These are phyloP conservation scores for Colletotrichum spinosum DNA, from an alignment of 2,329 filamentous ascomycete species.

Conservation along the genomic window DNA sequence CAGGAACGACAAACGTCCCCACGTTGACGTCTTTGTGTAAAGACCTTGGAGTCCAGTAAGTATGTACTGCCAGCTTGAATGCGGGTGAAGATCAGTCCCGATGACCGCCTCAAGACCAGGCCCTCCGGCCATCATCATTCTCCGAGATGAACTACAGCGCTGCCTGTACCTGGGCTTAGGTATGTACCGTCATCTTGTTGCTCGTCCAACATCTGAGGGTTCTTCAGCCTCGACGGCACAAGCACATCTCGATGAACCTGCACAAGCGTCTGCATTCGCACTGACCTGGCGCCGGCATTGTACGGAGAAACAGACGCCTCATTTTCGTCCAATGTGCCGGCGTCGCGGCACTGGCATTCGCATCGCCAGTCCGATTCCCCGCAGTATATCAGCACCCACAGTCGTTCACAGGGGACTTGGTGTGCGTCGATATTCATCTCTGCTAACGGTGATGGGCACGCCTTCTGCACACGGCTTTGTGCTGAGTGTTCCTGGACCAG, in stretches of 20 bases:
- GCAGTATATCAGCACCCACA: not conserved
- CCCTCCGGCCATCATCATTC: conserved; percentile 23
- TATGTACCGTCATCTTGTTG: conserved; percentile 29
- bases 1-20: conserved; percentile 30
- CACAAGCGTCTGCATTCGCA: not conserved
- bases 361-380: too few species aligned
- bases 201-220: not conserved
- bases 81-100: conserved; percentile 24
- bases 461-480: conserved; percentile 14
- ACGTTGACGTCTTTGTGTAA: conserved; percentile 27
- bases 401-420: conserved; percentile 7
- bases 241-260: conserved; percentile 21
- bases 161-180: conserved; percentile 7
- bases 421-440: conserved; percentile 3
- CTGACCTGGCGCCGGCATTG: too few species aligned
- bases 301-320: conserved; percentile 3
- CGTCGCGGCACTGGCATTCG: conserved; percentile 6
- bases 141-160: not conserved
- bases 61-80: conserved; percentile 6
- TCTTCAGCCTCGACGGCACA: conserved; percentile 3
- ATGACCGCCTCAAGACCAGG: not conserved
- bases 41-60: not conserved
- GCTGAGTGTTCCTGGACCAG: too few species aligned
- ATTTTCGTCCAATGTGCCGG: conserved; percentile 21
- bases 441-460: conserved; percentile 22